Conservation (phyloP, 495 filamentous ascomycete species). For the Zalerion maritima region DNA sequence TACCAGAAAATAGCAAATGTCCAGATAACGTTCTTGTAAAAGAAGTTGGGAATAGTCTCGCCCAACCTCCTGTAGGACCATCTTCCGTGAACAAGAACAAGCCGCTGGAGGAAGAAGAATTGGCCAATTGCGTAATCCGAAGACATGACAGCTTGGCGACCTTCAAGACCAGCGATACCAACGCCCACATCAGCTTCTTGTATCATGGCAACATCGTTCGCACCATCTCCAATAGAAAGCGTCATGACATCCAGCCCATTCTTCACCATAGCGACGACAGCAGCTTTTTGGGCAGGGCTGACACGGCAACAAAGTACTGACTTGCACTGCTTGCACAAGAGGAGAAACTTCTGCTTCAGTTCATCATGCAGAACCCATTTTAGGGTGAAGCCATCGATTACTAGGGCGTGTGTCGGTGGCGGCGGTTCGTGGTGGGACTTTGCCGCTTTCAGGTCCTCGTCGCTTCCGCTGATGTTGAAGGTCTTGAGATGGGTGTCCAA, state of each 20-base stretch:
- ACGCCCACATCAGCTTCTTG: constrained; percentile 98
- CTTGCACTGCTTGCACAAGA: constrained; percentile 95
- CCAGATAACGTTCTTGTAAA: constrained; percentile 99
- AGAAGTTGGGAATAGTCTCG: constrained; percentile 96
- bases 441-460: constrained; percentile 71
- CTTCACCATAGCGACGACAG: constrained; percentile 95
- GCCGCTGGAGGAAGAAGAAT: constrained; percentile 82
- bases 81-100: constrained; percentile 88
- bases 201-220: constrained; percentile 99
- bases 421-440: constrained; percentile 72
- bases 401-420: constrained; percentile 79
- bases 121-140: constrained; percentile 98
- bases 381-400: constrained; percentile 91
- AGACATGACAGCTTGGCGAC: constrained; percentile 94
- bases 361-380: constrained; percentile 74
- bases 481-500: constrained; percentile 56
- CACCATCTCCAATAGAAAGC: constrained; percentile 89
- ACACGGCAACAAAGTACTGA: constrained; percentile 97
- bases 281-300: constrained; percentile 90
- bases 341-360: constrained; percentile 78
- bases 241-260: constrained; percentile 92
- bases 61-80: constrained; percentile 91
- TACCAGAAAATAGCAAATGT: constrained; percentile 97
- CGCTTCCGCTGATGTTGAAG: constrained; percentile 73
- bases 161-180: constrained; percentile 95